Evolutionary conservation across 345 rosid genomes (phyloP).

Genomic region (Brassica rapa): DNA sequence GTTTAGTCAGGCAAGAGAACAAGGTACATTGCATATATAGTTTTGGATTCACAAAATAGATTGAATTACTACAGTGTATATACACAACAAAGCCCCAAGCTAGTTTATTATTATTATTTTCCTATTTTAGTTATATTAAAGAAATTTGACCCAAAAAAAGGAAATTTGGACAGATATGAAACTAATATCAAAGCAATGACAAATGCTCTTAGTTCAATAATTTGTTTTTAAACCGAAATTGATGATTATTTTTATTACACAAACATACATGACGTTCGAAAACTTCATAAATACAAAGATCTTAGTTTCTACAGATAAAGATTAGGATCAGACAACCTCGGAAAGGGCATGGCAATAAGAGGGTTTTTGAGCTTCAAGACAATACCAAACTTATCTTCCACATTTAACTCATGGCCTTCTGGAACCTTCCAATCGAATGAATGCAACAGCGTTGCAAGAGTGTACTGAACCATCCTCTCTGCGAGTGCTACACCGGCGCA

Average conservation of each 20-base stretch:
- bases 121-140: no score
- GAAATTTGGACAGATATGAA: no score
- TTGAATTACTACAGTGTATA: conserved; percentile 21
- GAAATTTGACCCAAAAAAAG: no score
- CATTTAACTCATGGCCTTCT: conserved; percentile 36
- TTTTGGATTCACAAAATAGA: conserved; percentile 19
- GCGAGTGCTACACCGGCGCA: conserved; percentile 74
- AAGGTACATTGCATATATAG: neutral
- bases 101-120: conserved; percentile 27
- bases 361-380: conserved; percentile 64
- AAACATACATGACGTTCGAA: neutral
- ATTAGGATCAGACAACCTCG: conserved; percentile 49
- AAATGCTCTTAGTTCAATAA: no score
- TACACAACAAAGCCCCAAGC: conserved; percentile 27
- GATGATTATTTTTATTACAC: neutral
- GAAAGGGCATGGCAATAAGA: conserved; percentile 52
- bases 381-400: conserved; percentile 70
- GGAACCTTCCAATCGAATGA: conserved; percentile 73
- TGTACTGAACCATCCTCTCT: conserved; percentile 68
- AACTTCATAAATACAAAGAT: neutral
- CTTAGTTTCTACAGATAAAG: conserved; percentile 14
- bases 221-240: no score
- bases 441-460: conserved; percentile 60
- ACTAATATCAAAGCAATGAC: no score
- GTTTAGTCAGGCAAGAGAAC: neutral